Evolutionary conservation across 495 filamentous ascomycete species (phyloP).

Genomic region (Daldinia vernicosa): DNA sequence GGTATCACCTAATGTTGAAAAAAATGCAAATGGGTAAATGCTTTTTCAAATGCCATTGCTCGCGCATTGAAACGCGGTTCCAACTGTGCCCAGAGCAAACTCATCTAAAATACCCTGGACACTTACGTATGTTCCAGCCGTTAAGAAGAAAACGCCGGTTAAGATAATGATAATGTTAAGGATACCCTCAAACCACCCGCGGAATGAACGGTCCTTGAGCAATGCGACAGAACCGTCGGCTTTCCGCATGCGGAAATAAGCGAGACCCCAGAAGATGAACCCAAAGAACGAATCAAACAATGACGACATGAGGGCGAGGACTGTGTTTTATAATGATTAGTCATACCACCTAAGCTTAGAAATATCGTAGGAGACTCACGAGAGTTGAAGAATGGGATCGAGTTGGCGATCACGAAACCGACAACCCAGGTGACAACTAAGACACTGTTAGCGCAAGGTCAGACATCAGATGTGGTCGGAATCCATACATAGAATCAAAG

Average conservation of each 20-base stretch:
- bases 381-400: slow-evolving; percentile 90
- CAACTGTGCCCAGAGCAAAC: slow-evolving; percentile 63
- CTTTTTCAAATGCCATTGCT: slow-evolving; percentile 61
- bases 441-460: slow-evolving; percentile 27
- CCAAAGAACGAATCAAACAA: slow-evolving; percentile 94
- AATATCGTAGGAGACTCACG: slow-evolving; percentile 43
- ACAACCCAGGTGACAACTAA: slow-evolving; percentile 72
- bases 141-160: slow-evolving; percentile 78
- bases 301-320: slow-evolving; percentile 86
- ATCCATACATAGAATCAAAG: slow-evolving; percentile 67
- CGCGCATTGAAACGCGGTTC: slow-evolving; percentile 70
- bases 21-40: not conserved
- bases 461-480: not conserved
- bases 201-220: slow-evolving; percentile 64
- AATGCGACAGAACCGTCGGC: slow-evolving; percentile 72
- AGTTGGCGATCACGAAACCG: slow-evolving; percentile 86
- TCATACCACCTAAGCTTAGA: not conserved
- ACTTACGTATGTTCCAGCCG: slow-evolving; percentile 80
- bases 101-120: slow-evolving; percentile 71
- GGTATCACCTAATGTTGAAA: not conserved
- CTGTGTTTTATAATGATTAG: slow-evolving; percentile 40
- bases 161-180: slow-evolving; percentile 75
- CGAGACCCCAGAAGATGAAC: slow-evolving; percentile 93
- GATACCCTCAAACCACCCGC: slow-evolving; percentile 67
- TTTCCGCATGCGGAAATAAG: slow-evolving; percentile 82